phyloP scores from a whole-genome alignment of 2,329 filamentous ascomycete species.

The Diaporthe vexans region DNA sequence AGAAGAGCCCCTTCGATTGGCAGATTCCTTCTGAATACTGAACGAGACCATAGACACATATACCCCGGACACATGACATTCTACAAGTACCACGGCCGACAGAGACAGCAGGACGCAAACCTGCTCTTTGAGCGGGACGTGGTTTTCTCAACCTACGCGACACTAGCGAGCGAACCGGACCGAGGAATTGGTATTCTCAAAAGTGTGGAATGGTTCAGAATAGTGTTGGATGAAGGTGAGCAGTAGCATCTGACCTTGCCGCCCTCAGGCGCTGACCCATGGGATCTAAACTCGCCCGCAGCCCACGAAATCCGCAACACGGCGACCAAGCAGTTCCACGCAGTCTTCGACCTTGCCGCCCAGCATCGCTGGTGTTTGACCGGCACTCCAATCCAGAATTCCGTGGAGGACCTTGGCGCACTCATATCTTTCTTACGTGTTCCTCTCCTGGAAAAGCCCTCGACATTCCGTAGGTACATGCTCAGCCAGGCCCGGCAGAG shows the following conservation, averaged over 20 bases:
- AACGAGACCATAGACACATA: neutral
- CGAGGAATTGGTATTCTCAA: constrained; percentile 48
- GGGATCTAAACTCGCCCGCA: constrained; percentile 42
- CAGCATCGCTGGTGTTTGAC: constrained; percentile 66
- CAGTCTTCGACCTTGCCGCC: constrained; percentile 57
- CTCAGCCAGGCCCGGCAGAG: constrained; percentile 54
- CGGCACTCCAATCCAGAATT: constrained; percentile 68
- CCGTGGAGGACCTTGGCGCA: constrained; percentile 64
- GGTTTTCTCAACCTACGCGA: constrained; percentile 64
- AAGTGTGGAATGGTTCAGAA: constrained; percentile 56
- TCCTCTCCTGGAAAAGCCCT: constrained; percentile 56
- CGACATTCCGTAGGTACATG: constrained; percentile 60
- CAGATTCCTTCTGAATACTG: neutral
- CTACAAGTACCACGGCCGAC: neutral
- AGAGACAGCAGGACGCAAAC: constrained; percentile 43
- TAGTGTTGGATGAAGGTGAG: constrained; percentile 62
- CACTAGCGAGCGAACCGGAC: constrained; percentile 54
- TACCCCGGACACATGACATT: neutral
- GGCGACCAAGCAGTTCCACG: constrained; percentile 58
- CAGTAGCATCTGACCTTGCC: neutral
- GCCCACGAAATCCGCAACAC: constrained; percentile 66
- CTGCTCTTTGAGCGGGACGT: constrained; percentile 54
- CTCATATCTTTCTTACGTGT: constrained; percentile 63
- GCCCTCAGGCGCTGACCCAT: neutral
- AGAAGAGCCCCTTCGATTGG: neutral